Evolutionary conservation across 2,329 filamentous ascomycete genomes (phyloP).

Genomic region (Mariannaea sp.): DNA sequence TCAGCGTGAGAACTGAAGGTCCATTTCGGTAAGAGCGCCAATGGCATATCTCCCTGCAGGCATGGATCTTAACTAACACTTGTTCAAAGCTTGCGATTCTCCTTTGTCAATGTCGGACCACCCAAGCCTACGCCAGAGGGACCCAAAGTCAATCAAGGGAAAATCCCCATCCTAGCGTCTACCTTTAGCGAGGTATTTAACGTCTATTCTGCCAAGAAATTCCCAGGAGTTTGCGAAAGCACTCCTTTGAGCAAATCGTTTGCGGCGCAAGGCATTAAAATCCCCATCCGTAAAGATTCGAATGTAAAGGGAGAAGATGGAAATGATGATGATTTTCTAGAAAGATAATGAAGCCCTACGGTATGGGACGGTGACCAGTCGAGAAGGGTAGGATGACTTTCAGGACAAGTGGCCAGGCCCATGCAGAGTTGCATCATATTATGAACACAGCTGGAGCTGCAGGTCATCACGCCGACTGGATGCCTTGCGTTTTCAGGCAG

Average conservation of each 20-base stretch:
- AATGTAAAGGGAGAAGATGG: conserved; percentile 57
- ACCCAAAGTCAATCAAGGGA: conserved; percentile 68
- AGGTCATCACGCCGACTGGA: too few species aligned
- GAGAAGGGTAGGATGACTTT: too few species aligned
- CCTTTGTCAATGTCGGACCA: conserved; percentile 83
- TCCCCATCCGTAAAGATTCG: conserved; percentile 90
- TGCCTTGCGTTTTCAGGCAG: too few species aligned
- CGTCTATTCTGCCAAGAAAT: conserved; percentile 97
- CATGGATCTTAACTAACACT: conserved; percentile 32
- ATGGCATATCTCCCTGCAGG: not conserved
- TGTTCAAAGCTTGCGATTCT: conserved; percentile 61
- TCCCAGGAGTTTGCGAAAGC: conserved; percentile 95
- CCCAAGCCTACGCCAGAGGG: conserved; percentile 41
- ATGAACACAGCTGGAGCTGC: too few species aligned
- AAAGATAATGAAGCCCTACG: not conserved
- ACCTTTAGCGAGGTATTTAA: conserved; percentile 89
- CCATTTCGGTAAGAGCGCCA: conserved; percentile 71
- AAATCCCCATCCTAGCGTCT: conserved; percentile 80
- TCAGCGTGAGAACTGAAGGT: conserved; percentile 92
- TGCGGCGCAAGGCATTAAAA: conserved; percentile 92
- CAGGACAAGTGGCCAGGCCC: too few species aligned
- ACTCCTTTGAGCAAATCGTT: conserved; percentile 91
- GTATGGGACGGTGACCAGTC: too few species aligned
- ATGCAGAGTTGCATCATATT: too few species aligned
- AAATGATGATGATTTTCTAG: conserved; percentile 51